Evolutionary conservation across 768 basidiomycete genomes (phyloP).

Genomic region (Wakefieldia striispora): DNA sequence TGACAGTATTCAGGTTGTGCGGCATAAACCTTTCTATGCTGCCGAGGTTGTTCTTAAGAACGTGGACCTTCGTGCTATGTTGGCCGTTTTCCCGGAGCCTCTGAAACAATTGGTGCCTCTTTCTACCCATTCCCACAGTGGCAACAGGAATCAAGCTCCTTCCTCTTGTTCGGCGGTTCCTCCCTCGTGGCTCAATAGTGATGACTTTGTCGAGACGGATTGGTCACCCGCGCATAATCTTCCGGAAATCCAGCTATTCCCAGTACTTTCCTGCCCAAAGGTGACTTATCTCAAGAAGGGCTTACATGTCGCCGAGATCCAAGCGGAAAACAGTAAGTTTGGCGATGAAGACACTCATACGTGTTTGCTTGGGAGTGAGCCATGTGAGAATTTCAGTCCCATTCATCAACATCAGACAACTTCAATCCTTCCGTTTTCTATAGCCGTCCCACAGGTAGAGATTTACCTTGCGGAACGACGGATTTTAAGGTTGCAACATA

Average conservation of each 20-base stretch:
- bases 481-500: slow-evolving; percentile 44
- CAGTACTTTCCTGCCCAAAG: slow-evolving; percentile 74
- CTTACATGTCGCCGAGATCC: slow-evolving; percentile 38
- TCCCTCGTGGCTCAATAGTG: slow-evolving; percentile 69
- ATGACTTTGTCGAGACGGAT: slow-evolving; percentile 83
- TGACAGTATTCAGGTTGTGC: slow-evolving; percentile 55
- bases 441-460: slow-evolving; percentile 67
- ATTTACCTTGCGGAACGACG: slow-evolving; percentile 56
- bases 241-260: slow-evolving; percentile 67
- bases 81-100: slow-evolving; percentile 76
- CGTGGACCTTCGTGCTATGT: slow-evolving; percentile 71
- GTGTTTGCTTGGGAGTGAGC: slow-evolving; percentile 73
- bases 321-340: slow-evolving; percentile 67
- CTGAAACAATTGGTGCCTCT: slow-evolving; percentile 58
- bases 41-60: slow-evolving; percentile 80
- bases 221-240: slow-evolving; percentile 49
- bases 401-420: background rate
- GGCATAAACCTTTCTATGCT: slow-evolving; percentile 84
- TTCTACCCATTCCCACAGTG: slow-evolving; percentile 43
- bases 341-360: slow-evolving; percentile 81
- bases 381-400: slow-evolving; percentile 44
- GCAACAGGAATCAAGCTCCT: slow-evolving; percentile 36
- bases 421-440: slow-evolving; percentile 7
- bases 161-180: slow-evolving; percentile 33
- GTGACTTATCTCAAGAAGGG: slow-evolving; percentile 78